phyloP scores from a whole-genome alignment of 2,329 filamentous ascomycete genomes.

The Rachicladosporium sp. region DNA sequence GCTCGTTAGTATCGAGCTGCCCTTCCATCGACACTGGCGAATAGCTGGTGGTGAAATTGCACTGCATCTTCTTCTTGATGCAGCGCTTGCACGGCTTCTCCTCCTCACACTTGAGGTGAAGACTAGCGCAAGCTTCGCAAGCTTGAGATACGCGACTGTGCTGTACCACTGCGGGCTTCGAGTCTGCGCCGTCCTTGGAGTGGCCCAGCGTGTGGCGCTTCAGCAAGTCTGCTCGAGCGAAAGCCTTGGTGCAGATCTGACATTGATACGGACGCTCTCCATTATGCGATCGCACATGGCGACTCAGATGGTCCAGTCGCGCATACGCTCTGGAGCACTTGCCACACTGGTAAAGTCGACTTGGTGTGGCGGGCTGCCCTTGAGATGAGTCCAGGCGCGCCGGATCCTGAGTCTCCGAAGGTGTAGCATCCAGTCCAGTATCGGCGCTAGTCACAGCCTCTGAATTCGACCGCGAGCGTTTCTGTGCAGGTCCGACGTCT shows the following conservation, averaged over 20 bases:
- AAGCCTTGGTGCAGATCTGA: slow-evolving; percentile 34
- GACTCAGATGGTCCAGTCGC: slow-evolving; percentile 40
- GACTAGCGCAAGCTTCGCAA: slow-evolving; percentile 39
- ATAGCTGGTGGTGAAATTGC: slow-evolving; percentile 23
- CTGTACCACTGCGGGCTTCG: slow-evolving; percentile 19
- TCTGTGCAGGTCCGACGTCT: neutral
- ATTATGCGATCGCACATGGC: slow-evolving; percentile 39
- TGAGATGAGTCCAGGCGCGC: slow-evolving; percentile 3
- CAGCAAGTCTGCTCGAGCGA: slow-evolving; percentile 37
- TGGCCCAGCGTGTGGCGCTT: slow-evolving; percentile 39
- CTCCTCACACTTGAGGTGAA: slow-evolving; percentile 43
- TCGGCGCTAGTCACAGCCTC: neutral
- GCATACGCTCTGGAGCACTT: slow-evolving; percentile 41
- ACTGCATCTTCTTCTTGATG: slow-evolving; percentile 36
- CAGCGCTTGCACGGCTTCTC: slow-evolving; percentile 42
- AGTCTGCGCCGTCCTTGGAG: slow-evolving; percentile 21
- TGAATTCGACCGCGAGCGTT: neutral
- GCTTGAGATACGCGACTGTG: slow-evolving; percentile 36
- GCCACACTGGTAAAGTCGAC: slow-evolving; percentile 36
- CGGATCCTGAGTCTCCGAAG: slow-evolving; percentile 1
- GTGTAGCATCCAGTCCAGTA: neutral
- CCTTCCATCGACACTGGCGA: slow-evolving; percentile 4
- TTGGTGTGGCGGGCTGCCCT: slow-evolving; percentile 7
- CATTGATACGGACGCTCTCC: slow-evolving; percentile 36
- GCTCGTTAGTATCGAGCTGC: slow-evolving; percentile 4